Conservation (phyloP, 106 monocot genomes). For the Narthecium ossifragum region DNA sequence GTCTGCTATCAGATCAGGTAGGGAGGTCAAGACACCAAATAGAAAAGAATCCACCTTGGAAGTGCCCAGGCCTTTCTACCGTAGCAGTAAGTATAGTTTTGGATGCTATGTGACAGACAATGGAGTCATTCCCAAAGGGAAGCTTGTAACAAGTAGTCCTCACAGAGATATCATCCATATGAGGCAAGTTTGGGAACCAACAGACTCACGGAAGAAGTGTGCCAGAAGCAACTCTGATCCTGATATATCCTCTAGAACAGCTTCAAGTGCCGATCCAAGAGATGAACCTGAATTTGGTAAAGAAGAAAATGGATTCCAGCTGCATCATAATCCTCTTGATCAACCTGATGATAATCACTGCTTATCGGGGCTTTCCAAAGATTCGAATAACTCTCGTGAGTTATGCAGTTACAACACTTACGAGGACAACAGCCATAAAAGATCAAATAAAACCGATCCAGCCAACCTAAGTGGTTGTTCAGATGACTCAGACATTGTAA, state of each 20-base stretch:
- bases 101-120: conserved; percentile 20
- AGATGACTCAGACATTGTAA: conserved; percentile 12
- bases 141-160: conserved; percentile 10
- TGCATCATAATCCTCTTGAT: conserved; percentile 2
- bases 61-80: conserved; percentile 13
- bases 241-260: conserved; percentile 8
- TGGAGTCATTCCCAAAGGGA: conserved; percentile 26
- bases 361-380: conserved; percentile 9
- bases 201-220: conserved; percentile 39
- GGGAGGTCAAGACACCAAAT: conserved; percentile 28
- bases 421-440: neutral
- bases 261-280: conserved; percentile 7
- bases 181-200: conserved; percentile 72
- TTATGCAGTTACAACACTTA: neutral
- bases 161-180: conserved; percentile 20
- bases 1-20: conserved; percentile 14
- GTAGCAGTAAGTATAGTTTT: conserved; percentile 19
- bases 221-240: conserved; percentile 16
- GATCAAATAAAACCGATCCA: neutral
- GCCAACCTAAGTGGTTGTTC: neutral
- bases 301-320: conserved; percentile 6
- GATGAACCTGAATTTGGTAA: conserved; percentile 12
- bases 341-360: neutral
- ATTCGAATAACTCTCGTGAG: neutral
- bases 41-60: conserved; percentile 18